Evolutionary conservation across 2,329 filamentous ascomycete species (phyloP).

Genomic region (Exophiala viscosa): DNA sequence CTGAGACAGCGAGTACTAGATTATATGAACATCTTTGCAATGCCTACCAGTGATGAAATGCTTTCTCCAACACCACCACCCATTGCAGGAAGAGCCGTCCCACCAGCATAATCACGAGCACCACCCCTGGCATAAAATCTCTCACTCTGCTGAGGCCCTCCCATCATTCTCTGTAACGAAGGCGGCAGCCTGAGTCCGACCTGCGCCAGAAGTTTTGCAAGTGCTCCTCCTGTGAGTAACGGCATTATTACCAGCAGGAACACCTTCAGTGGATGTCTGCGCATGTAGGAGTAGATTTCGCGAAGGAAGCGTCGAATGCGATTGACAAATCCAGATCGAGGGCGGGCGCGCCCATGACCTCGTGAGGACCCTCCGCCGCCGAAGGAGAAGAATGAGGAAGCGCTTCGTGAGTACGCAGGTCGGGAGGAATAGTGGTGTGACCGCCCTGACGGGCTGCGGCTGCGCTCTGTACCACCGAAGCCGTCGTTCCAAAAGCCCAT

Average conservation of each 20-base stretch:
- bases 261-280: constrained; percentile 79
- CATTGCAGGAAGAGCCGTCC: constrained; percentile 27
- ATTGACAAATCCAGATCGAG: constrained; percentile 72
- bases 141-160: constrained; percentile 35
- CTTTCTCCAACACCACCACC: constrained; percentile 41
- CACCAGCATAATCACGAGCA: constrained; percentile 29
- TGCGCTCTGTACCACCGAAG: constrained; percentile 18
- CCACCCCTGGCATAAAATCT: constrained; percentile 34
- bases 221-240: constrained; percentile 75
- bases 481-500: constrained; percentile 31
- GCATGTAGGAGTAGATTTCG: constrained; percentile 76
- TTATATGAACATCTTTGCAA: constrained; percentile 53
- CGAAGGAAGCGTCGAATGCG: constrained; percentile 75
- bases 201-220: constrained; percentile 71
- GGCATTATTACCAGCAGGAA: constrained; percentile 85
- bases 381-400: constrained; percentile 34
- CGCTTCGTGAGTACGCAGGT: constrained; percentile 33
- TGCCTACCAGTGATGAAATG: constrained; percentile 47
- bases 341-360: constrained; percentile 65
- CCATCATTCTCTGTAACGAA: constrained; percentile 45
- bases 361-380: constrained; percentile 32
- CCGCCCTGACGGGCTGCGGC: constrained; percentile 12
- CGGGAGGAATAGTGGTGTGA: constrained; percentile 33
- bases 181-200: constrained; percentile 76
- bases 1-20: background rate